Evolutionary conservation across 2,329 filamentous ascomycete species (phyloP).

Genomic region (Scedosporium dehoogii): DNA sequence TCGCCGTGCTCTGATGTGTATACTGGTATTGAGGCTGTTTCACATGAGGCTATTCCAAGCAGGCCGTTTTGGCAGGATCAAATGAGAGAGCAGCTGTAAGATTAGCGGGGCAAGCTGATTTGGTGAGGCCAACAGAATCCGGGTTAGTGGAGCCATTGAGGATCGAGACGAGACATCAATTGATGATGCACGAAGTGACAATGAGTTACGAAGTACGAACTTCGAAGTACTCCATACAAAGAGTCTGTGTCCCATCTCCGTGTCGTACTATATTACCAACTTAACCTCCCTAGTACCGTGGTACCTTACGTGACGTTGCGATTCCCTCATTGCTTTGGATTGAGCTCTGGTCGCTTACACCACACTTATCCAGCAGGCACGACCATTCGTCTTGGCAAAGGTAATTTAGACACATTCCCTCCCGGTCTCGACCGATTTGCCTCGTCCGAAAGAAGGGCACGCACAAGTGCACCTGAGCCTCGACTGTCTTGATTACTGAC

Average conservation of each 20-base stretch:
- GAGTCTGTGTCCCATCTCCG: no score
- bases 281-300: no score
- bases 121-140: not conserved
- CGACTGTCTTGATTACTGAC: not conserved
- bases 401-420: not conserved
- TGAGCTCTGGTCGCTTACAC: no score
- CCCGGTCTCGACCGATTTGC: not conserved
- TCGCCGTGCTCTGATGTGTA: no score
- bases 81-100: not conserved
- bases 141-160: not conserved
- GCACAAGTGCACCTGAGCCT: not conserved
- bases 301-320: no score
- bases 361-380: not conserved
- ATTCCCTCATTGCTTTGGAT: no score
- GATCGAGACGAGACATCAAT: not conserved
- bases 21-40: not conserved
- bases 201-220: no score
- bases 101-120: not conserved
- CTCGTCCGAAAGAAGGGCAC: not conserved
- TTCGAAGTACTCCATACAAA: no score
- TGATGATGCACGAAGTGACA: no score
- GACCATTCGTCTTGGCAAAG: not conserved
- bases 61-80: not conserved
- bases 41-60: not conserved
- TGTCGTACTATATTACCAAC: no score